phyloP scores from a whole-genome alignment of 306 rosid genomes.

The Malus sylvestris region DNA sequence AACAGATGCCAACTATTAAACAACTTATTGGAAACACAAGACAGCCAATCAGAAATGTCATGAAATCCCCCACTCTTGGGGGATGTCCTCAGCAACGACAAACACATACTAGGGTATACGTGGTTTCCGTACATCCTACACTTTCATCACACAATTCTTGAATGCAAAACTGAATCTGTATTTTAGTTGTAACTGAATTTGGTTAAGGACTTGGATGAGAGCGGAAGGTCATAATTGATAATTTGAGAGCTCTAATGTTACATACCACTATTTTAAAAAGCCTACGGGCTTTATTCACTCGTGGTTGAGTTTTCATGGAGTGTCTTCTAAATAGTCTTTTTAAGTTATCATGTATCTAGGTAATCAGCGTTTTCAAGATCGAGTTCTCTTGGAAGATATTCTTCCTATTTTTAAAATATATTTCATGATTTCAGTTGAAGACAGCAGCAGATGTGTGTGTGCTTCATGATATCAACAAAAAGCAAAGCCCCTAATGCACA shows the following conservation, averaged over 20 bases:
- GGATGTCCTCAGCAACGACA: too few relatives aligned
- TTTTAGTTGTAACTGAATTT: not conserved
- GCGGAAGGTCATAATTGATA: not conserved
- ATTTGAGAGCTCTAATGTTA: not conserved
- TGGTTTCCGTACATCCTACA: not conserved
- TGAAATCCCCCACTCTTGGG: too few relatives aligned
- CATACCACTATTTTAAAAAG: not conserved
- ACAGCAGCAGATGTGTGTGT: slow-evolving; percentile 60
- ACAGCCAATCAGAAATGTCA: too few relatives aligned
- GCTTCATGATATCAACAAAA: slow-evolving; percentile 54
- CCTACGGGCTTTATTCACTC: not conserved
- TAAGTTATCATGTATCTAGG: not conserved
- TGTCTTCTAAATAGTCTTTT: not conserved
- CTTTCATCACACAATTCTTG: not conserved
- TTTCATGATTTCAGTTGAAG: slow-evolving; percentile 52
- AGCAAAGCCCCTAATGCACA: slow-evolving; percentile 37
- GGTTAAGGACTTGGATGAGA: not conserved
- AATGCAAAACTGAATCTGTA: not conserved
- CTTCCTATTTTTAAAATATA: not conserved
- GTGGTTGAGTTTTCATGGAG: not conserved
- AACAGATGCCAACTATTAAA: too few relatives aligned
- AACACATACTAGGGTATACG: too few relatives aligned
- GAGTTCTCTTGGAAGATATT: too few relatives aligned
- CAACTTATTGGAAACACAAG: too few relatives aligned
- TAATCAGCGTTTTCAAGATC: not conserved